Conservation (phyloP, 768 basidiomycete species). For the Boletus edulis region DNA sequence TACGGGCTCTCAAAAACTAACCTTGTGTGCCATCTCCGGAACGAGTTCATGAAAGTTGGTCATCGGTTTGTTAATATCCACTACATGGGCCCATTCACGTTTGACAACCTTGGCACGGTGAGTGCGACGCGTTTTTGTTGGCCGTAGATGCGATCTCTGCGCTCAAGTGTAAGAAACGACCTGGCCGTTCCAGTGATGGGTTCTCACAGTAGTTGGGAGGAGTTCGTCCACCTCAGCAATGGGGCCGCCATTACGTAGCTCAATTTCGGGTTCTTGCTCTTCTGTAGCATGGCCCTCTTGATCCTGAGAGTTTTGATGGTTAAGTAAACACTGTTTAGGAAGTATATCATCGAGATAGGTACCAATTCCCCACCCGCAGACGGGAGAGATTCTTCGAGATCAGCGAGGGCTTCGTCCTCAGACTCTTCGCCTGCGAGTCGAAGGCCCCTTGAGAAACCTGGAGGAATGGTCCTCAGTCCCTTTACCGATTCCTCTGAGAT, state of each 20-base stretch:
- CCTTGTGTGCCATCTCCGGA: slow-evolving; percentile 95
- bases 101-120: slow-evolving; percentile 58
- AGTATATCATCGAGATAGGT: background rate
- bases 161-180: slow-evolving; percentile 6
- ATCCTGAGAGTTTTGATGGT: slow-evolving; percentile 22
- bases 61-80: slow-evolving; percentile 89
- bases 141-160: slow-evolving; percentile 59
- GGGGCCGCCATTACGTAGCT: slow-evolving; percentile 15
- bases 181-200: background rate
- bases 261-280: slow-evolving; percentile 22
- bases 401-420: slow-evolving; percentile 43
- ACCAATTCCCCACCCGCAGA: slow-evolving; percentile 18
- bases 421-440: slow-evolving; percentile 59
- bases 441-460: slow-evolving; percentile 80
- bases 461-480: slow-evolving; percentile 66
- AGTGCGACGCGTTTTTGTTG: slow-evolving; percentile 42
- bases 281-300: slow-evolving; percentile 17
- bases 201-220: slow-evolving; percentile 56
- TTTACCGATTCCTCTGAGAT: slow-evolving; percentile 38
- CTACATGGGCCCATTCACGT: slow-evolving; percentile 97
- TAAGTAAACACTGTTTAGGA: slow-evolving; percentile 19
- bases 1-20: slow-evolving; percentile 28
- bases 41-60: slow-evolving; percentile 89
- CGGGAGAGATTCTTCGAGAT: slow-evolving; percentile 23
- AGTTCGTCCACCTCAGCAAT: slow-evolving; percentile 72